Conservation (phyloP, 1,284 basidiomycete genomes). For the Gomphus sp. region DNA sequence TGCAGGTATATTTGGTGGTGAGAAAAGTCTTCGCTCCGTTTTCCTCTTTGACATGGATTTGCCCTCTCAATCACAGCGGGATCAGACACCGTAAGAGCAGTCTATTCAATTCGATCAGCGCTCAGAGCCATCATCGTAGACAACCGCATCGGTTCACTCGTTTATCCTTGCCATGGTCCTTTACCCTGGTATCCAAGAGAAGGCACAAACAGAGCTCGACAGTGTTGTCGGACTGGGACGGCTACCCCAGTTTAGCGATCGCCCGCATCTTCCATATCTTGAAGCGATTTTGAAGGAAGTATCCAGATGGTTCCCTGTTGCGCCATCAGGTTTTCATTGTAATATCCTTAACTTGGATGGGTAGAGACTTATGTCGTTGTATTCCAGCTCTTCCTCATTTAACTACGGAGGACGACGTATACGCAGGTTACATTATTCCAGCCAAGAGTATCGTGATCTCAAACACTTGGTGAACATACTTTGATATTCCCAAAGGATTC, state of each 20-base stretch:
- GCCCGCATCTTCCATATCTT: neutral
- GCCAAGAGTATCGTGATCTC: neutral
- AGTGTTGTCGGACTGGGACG: neutral
- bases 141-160: neutral
- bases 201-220: constrained; percentile 3
- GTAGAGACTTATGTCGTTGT: neutral
- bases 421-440: neutral
- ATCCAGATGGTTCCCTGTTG: neutral
- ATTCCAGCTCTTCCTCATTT: neutral
- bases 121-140: neutral
- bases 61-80: neutral
- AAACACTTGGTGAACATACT: neutral
- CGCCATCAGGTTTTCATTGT: neutral
- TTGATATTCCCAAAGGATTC: neutral
- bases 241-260: neutral
- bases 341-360: neutral
- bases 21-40: neutral
- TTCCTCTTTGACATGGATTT: neutral
- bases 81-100: neutral
- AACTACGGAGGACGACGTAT: neutral
- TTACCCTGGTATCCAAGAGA: neutral
- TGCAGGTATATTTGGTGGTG: constrained; percentile 1
- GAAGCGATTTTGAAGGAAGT: neutral
- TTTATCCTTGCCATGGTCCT: neutral
- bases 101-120: neutral